These are phyloP conservation scores for Debaryomyces robertsiae DNA, from an alignment of 1,139 yeast genomes.

Conservation along the genomic window DNA sequence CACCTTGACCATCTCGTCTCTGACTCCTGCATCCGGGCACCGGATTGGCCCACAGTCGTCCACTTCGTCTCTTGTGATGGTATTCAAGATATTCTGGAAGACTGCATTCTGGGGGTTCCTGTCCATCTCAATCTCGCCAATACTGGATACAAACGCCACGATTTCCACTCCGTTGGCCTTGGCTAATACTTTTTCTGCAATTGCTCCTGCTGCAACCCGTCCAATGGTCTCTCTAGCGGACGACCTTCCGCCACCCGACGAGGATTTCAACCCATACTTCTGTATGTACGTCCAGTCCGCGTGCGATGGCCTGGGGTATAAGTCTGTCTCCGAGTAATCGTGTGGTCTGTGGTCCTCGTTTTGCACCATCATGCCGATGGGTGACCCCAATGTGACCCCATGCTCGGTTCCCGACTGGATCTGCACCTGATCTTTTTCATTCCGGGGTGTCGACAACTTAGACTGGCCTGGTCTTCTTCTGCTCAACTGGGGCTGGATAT, in stretches of 20 bases:
- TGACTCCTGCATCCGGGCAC: conserved; percentile 79
- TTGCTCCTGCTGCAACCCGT: conserved; percentile 98
- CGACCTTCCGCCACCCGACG: conserved; percentile 97
- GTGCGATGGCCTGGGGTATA: conserved; percentile 96
- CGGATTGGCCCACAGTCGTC: conserved; percentile 89
- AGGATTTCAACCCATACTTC: conserved; percentile 90
- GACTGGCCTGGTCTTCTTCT: conserved; percentile 98
- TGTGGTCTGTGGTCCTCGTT: conserved; percentile 97
- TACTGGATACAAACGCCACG: conserved; percentile 93
- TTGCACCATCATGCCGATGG: conserved; percentile 88
- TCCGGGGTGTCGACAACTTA: conserved; percentile 88
- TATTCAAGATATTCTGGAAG: conserved; percentile 67
- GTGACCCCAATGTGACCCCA: conserved; percentile 91
- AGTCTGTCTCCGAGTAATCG: conserved; percentile 92
- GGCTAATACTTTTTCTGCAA: conserved; percentile 86
- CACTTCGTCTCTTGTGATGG: conserved; percentile 84
- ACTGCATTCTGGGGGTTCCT: conserved; percentile 66
- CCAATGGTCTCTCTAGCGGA: conserved; percentile 98
- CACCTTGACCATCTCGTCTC: conserved; percentile 80
- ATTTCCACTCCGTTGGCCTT: conserved; percentile 85
- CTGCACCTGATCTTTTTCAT: conserved; percentile 89
- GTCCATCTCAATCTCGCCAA: conserved; percentile 77
- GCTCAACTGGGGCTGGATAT: conserved; percentile 92
- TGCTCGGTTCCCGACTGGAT: conserved; percentile 95
- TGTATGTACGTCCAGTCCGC: conserved; percentile 93